A percentile compares a stretch with the other conserved stretches of the same genome.
These are phyloP conservation scores for Mycena kentingensis DNA, from an alignment of 768 basidiomycete genomes.

Conservation along the genomic window DNA sequence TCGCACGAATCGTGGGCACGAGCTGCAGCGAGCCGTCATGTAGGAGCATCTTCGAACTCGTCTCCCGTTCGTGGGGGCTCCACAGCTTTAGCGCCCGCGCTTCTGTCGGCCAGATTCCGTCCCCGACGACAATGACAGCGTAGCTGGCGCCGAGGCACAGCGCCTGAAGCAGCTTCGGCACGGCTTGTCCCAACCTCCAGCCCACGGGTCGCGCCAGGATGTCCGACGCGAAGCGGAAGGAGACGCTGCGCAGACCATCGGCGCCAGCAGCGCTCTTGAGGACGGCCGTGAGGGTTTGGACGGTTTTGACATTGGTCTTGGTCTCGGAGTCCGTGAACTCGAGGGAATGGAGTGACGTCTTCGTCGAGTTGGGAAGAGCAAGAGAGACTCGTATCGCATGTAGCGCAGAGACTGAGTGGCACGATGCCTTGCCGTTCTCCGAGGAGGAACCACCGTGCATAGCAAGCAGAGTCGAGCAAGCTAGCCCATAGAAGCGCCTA, in stretches of 20 bases:
- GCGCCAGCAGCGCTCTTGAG: no score
- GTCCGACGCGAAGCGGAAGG: not conserved
- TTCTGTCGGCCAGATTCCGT: not conserved
- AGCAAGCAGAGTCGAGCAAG: no score
- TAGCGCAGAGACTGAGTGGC: no score
- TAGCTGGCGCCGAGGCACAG: not conserved
- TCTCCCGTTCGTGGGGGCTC: not conserved
- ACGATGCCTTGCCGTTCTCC: no score
- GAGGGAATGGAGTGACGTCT: no score
- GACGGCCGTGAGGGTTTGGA: no score
- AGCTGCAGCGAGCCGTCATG: not conserved
- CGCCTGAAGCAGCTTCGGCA: not conserved
- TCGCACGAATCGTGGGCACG: not conserved
- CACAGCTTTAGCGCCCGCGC: not conserved
- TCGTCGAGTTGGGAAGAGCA: no score
- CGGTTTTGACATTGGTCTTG: no score
- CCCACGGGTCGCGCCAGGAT: not conserved
- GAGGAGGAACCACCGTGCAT: no score
- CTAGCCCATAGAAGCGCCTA: no score
- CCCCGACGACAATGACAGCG: not conserved
- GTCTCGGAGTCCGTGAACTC: no score
- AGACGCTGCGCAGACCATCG: not conserved
- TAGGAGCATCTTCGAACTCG: not conserved
- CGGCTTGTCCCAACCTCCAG: not conserved
- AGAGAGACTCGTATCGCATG: no score